phyloP scores from a whole-genome alignment of 2,329 filamentous ascomycete genomes.

The Alternaria conjuncta region DNA sequence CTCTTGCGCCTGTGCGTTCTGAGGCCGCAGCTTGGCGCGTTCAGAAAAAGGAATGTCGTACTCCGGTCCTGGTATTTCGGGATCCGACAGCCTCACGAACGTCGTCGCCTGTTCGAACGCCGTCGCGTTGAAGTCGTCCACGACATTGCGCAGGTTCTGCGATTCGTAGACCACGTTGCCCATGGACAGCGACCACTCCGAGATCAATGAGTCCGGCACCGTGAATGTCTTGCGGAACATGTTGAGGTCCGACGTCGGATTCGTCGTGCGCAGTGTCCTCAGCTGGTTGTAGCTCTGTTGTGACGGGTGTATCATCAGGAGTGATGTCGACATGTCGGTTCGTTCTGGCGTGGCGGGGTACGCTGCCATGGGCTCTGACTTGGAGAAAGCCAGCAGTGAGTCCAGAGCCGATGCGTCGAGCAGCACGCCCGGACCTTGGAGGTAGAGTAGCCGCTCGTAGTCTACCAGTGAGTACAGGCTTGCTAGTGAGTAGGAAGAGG shows the following conservation, averaged over 20 bases:
- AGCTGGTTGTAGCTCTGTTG: conserved; percentile 40
- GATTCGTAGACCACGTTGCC: conserved; percentile 49
- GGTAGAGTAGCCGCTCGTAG: conserved; percentile 54
- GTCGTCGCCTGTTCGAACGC: conserved; percentile 52
- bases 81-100: conserved; percentile 56
- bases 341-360: conserved; percentile 41
- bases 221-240: conserved; percentile 44
- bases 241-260: conserved; percentile 38
- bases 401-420: conserved; percentile 57
- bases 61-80: conserved; percentile 58
- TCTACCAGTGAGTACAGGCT: conserved; percentile 53
- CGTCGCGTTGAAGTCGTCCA: conserved; percentile 53
- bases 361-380: conserved; percentile 44
- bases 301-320: conserved; percentile 49
- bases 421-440: conserved; percentile 54
- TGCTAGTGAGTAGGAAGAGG: conserved; percentile 54
- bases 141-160: conserved; percentile 33
- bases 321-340: conserved; percentile 43
- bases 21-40: conserved; percentile 51
- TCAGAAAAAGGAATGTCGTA: conserved; percentile 56
- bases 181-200: conserved; percentile 47
- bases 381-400: conserved; percentile 50
- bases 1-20: conserved; percentile 54
- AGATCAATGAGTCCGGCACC: conserved; percentile 43
- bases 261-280: conserved; percentile 32